Evolutionary conservation across 805 yeast genomes (phyloP).

Genomic region (Priceomyces melissophilus): DNA sequence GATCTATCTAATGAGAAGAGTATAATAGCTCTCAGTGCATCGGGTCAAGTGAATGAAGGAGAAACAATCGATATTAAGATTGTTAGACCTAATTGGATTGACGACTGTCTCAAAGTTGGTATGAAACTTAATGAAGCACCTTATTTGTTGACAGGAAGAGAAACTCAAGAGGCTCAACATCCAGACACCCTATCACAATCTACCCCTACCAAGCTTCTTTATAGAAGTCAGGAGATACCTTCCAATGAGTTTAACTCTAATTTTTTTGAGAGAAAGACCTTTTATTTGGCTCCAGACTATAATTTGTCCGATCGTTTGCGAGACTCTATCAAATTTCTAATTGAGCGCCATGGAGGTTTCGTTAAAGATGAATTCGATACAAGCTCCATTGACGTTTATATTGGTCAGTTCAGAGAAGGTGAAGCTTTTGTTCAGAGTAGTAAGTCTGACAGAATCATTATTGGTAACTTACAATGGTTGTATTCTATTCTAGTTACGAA

Average conservation of each 20-base stretch:
- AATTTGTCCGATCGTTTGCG: conserved; percentile 44
- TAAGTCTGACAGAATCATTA: conserved; percentile 35
- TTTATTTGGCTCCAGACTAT: conserved; percentile 56
- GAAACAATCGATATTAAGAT: conserved; percentile 46
- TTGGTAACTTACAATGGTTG: conserved; percentile 75
- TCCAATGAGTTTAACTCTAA: conserved; percentile 4
- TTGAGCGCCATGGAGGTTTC: conserved; percentile 55
- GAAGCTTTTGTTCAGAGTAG: conserved; percentile 49
- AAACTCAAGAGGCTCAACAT: conserved; percentile 4
- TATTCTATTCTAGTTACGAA: conserved; percentile 59
- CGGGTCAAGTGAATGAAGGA: conserved; percentile 11
- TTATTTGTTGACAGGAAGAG: conserved; percentile 44
- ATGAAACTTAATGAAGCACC: conserved; percentile 49
- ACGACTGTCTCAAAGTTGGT: conserved; percentile 58
- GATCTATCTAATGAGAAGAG: conserved; percentile 55
- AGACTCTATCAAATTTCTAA: conserved; percentile 39
- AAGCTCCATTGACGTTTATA: conserved; percentile 35
- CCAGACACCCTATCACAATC: background rate
- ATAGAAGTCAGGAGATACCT: conserved; percentile 1
- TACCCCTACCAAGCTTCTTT: background rate
- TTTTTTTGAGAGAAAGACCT: conserved; percentile 42
- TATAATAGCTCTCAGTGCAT: conserved; percentile 47
- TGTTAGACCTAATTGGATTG: conserved; percentile 79
- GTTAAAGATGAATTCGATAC: conserved; percentile 24
- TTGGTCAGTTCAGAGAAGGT: conserved; percentile 65